These are phyloP conservation scores for Aspergillus brasiliensis DNA, from an alignment of 2,329 filamentous ascomycete species.

Conservation along the genomic window DNA sequence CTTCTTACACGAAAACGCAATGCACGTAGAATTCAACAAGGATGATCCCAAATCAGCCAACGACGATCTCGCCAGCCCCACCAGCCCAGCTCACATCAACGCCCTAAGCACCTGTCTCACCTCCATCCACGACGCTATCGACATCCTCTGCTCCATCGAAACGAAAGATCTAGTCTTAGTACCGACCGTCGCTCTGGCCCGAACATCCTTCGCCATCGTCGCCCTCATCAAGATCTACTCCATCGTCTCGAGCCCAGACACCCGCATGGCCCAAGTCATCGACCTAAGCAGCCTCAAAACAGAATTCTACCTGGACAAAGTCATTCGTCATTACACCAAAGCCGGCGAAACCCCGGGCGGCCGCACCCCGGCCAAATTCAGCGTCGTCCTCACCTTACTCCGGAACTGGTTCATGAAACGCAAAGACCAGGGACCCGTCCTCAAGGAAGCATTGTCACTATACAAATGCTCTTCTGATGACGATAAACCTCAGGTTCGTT, in stretches of 20 bases:
- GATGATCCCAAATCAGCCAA: conserved; percentile 39
- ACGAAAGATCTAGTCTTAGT: conserved; percentile 62
- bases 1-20: conserved; percentile 75
- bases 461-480: neutral
- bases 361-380: conserved; percentile 68
- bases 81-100: conserved; percentile 64
- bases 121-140: conserved; percentile 68
- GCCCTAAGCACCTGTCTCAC: conserved; percentile 68
- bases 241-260: conserved; percentile 63
- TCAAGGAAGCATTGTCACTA: conserved; percentile 27
- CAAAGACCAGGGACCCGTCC: conserved; percentile 40
- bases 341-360: conserved; percentile 66
- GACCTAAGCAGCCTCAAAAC: conserved; percentile 67
- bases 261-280: conserved; percentile 70
- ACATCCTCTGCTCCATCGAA: conserved; percentile 65
- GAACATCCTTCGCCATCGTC: conserved; percentile 71
- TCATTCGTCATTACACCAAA: conserved; percentile 68
- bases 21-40: conserved; percentile 64
- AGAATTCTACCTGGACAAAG: conserved; percentile 67
- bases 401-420: conserved; percentile 65
- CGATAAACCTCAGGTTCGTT: conserved; percentile 10
- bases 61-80: conserved; percentile 32
- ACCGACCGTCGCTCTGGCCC: conserved; percentile 71
- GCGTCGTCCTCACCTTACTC: conserved; percentile 70
- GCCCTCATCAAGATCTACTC: conserved; percentile 75